Percentiles rank a stretch among this genome's conserved stretches.
Conservation (phyloP, 106 monocot species). For the Acorus calamus region DNA sequence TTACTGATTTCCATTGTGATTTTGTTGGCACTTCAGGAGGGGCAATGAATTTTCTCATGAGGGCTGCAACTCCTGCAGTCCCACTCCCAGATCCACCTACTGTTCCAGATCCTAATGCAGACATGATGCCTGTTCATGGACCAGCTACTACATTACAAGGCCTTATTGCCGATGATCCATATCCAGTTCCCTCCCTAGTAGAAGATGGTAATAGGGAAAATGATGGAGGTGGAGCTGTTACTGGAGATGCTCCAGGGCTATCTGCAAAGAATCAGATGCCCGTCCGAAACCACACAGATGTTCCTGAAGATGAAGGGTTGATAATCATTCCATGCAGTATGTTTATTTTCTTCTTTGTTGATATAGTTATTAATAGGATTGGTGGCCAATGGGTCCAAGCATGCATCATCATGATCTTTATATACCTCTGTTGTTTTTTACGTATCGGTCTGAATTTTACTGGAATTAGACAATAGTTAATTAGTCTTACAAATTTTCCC, state of each 20-base stretch:
- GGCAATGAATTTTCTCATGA: constrained; percentile 57
- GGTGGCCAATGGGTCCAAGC: no score
- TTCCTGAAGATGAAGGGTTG: constrained; percentile 62
- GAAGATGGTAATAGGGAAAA: constrained; percentile 19
- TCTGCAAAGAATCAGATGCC: constrained; percentile 18
- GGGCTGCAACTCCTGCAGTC: constrained; percentile 28
- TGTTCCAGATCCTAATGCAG: constrained; percentile 18
- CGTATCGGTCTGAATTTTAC: no score
- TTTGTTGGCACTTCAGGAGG: constrained; percentile 4
- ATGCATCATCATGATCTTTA: no score
- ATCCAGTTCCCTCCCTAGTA: neutral
- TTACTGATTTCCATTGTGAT: neutral
- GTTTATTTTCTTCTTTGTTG: neutral
- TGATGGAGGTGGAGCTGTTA: constrained; percentile 14
- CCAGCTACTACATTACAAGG: constrained; percentile 44
- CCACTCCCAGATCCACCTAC: constrained; percentile 20
- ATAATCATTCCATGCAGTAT: constrained; percentile 62
- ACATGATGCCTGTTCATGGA: constrained; percentile 1
- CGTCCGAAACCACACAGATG: constrained; percentile 47
- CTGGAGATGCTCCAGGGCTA: constrained; percentile 2
- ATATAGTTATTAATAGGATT: no score
- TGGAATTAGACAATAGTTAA: no score
- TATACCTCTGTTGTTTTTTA: no score
- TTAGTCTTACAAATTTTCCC: no score
- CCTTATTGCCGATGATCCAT: constrained; percentile 51